These are phyloP conservation scores for Angomonas deanei DNA, from an alignment of 208 protist genomes.

Conservation along the genomic window DNA sequence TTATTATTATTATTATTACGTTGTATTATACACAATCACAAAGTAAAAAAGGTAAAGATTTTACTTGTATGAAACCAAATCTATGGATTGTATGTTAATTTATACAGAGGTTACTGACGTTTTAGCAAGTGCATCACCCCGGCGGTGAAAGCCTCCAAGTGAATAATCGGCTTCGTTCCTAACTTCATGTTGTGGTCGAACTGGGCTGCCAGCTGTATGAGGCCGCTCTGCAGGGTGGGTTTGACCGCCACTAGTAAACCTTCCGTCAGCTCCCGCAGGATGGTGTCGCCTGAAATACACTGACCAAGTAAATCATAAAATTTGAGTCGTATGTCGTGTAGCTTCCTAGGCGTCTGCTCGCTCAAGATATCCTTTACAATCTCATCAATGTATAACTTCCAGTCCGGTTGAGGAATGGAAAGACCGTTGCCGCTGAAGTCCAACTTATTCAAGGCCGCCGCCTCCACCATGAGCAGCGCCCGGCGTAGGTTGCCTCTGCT, in stretches of 20 bases:
- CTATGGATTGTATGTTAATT: no score
- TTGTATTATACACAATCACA: no score
- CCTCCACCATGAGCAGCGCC: conserved; percentile 97
- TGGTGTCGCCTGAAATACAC: conserved; percentile 97
- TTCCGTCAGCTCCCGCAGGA: conserved; percentile 88
- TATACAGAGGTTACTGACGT: no score
- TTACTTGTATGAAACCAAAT: no score
- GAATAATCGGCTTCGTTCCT: conserved; percentile 97
- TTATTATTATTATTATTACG: no score
- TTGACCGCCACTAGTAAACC: conserved; percentile 78
- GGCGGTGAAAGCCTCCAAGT: conserved; percentile 98
- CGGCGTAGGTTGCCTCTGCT: conserved; percentile 94
- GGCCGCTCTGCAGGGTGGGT: conserved; percentile 51
- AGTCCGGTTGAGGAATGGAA: conserved; percentile 90
- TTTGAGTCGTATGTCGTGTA: conserved; percentile 92
- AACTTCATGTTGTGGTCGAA: conserved; percentile 97
- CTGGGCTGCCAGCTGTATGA: conserved; percentile 90
- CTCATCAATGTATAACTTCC: conserved; percentile 92
- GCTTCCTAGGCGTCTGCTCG: conserved; percentile 92
- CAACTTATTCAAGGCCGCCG: conserved; percentile 80
- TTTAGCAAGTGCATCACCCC: conserved; percentile 85
- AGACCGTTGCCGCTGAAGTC: conserved; percentile 72
- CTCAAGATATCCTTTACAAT: conserved; percentile 90
- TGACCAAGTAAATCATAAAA: conserved; percentile 98
- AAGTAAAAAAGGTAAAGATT: not conserved